Evolutionary conservation across 345 rosid species (phyloP).

Genomic region (Toxicodendron radicans): DNA sequence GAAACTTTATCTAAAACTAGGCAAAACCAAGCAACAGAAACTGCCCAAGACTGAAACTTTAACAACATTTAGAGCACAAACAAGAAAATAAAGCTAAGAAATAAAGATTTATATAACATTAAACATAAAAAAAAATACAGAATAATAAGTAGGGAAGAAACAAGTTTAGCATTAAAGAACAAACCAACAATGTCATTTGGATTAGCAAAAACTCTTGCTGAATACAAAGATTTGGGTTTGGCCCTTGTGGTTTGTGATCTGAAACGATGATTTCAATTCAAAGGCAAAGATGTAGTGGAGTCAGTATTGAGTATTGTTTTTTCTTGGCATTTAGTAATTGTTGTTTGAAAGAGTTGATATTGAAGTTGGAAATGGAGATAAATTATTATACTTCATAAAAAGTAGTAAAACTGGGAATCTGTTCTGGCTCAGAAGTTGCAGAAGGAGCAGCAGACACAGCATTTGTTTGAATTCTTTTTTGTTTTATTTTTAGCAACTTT

Average conservation of each 20-base stretch:
- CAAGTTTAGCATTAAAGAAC: constrained; percentile 5
- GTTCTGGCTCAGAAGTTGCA: constrained; percentile 4
- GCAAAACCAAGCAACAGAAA: neutral
- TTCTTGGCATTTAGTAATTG: neutral
- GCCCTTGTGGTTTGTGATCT: neutral
- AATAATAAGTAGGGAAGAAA: neutral
- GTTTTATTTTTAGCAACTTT: too few relatives aligned
- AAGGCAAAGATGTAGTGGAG: neutral
- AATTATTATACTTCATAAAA: constrained; percentile 17
- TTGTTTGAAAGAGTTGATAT: neutral
- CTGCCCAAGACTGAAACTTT: constrained; percentile 1
- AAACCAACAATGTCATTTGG: constrained; percentile 5
- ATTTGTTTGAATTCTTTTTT: constrained; percentile 1
- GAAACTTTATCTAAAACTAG: neutral
- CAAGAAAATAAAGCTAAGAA: neutral
- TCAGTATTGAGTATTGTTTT: neutral
- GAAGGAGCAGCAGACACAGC: neutral
- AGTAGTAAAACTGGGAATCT: constrained; percentile 25
- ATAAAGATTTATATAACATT: neutral
- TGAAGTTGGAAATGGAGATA: neutral
- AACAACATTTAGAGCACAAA: neutral
- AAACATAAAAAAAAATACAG: neutral
- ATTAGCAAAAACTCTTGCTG: neutral
- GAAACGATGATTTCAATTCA: neutral
- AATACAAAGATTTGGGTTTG: neutral